A percentile compares a stretch with the other conserved stretches of the same genome.
phyloP scores from a whole-genome alignment of 352 stramenopile species.

The Phytophthora melonis region DNA sequence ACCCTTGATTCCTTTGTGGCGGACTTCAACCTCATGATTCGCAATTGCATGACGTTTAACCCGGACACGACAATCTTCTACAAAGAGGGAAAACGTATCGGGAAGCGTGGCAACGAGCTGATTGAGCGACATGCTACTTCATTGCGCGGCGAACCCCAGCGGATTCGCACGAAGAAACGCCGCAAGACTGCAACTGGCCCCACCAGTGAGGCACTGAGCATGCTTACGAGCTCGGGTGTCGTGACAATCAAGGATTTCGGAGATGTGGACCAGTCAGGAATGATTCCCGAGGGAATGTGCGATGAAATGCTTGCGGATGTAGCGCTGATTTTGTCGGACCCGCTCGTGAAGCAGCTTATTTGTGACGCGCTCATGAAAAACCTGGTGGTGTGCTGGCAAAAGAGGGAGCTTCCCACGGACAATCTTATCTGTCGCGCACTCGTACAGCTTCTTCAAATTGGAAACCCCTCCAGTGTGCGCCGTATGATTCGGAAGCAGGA shows the following conservation, averaged over 20 bases:
- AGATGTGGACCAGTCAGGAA: constrained; percentile 80
- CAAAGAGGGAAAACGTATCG: constrained; percentile 88
- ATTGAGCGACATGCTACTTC: constrained; percentile 74
- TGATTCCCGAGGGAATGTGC: constrained; percentile 86
- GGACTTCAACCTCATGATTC: constrained; percentile 90
- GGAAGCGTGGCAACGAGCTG: constrained; percentile 82
- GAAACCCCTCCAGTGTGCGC: constrained; percentile 79
- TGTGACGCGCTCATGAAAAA: constrained; percentile 81
- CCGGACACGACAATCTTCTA: constrained; percentile 89
- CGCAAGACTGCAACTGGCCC: constrained; percentile 62
- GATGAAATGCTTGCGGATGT: constrained; percentile 82
- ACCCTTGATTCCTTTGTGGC: constrained; percentile 78
- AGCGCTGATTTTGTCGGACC: constrained; percentile 78
- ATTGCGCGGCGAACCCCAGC: constrained; percentile 76
- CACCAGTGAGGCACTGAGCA: constrained; percentile 68
- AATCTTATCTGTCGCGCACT: constrained; percentile 78
- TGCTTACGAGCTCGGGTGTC: constrained; percentile 75
- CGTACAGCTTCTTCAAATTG: constrained; percentile 88
- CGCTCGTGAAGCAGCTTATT: constrained; percentile 81
- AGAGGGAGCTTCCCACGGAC: constrained; percentile 81
- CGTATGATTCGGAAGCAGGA: constrained; percentile 89
- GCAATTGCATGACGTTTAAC: constrained; percentile 90
- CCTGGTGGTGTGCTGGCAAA: constrained; percentile 66
- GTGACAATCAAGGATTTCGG: constrained; percentile 74
- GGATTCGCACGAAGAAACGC: constrained; percentile 81